A percentile compares a stretch with the other conserved stretches of the same genome.
These are phyloP conservation scores for Calocybe cyanea DNA, from an alignment of 768 basidiomycete species.

Conservation along the genomic window DNA sequence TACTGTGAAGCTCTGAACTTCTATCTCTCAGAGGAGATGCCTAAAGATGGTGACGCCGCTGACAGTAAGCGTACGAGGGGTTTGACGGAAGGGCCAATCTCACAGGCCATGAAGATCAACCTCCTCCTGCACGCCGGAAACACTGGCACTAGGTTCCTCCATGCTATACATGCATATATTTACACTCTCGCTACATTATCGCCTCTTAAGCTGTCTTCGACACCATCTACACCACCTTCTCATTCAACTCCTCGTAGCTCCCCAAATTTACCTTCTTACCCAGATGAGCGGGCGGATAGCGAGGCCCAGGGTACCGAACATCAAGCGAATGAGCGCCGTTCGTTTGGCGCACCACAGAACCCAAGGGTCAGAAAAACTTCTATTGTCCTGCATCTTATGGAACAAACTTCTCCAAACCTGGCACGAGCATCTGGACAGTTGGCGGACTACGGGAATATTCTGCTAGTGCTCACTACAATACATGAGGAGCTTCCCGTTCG, in stretches of 20 bases:
- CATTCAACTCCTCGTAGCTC: conserved; percentile 25
- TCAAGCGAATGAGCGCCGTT: conserved; percentile 38
- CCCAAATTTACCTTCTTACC: conserved; percentile 28
- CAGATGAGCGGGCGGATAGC: conserved; percentile 21
- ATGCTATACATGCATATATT: conserved; percentile 76
- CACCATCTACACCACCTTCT: conserved; percentile 39
- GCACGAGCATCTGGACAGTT: conserved; percentile 52
- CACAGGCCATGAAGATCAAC: conserved; percentile 43
- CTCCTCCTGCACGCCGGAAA: conserved; percentile 55
- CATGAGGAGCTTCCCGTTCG: conserved; percentile 74
- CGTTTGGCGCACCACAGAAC: conserved; percentile 37
- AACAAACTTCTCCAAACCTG: conserved; percentile 39
- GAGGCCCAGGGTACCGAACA: conserved; percentile 26
- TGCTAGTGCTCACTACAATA: conserved; percentile 61
- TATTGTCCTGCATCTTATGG: conserved; percentile 48
- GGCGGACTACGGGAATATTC: conserved; percentile 72
- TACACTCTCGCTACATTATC: conserved; percentile 77
- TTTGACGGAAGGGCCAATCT: conserved; percentile 44
- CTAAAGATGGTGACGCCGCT: conserved; percentile 50
- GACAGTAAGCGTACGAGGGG: conserved; percentile 44
- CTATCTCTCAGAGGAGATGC: conserved; percentile 76
- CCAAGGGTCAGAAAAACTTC: conserved; percentile 58
- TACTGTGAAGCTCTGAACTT: conserved; percentile 71
- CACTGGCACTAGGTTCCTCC: conserved; percentile 64
- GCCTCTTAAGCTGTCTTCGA: conserved; percentile 46